Conservation (phyloP, 2,329 filamentous ascomycete genomes). For the Colletotrichum zoysiae region DNA sequence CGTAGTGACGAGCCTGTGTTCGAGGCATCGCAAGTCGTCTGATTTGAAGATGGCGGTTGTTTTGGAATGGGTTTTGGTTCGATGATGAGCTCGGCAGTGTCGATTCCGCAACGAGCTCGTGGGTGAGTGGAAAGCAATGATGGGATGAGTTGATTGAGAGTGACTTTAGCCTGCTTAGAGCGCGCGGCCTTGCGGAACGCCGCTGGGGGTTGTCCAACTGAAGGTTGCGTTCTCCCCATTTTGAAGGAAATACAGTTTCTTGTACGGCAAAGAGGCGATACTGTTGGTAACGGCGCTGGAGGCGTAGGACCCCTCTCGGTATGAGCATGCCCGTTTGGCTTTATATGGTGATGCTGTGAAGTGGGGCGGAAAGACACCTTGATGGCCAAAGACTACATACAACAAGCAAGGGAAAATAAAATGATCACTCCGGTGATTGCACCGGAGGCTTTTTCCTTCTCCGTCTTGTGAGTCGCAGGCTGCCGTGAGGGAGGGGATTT, state of each 20-base stretch:
- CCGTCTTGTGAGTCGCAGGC: background rate
- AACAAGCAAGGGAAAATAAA: background rate
- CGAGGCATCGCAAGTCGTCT: background rate
- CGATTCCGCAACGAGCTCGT: slow-evolving; percentile 66
- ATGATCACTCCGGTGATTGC: background rate
- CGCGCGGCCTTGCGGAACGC: slow-evolving; percentile 49
- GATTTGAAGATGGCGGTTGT: background rate
- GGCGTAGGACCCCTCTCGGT: background rate
- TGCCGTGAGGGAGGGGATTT: background rate
- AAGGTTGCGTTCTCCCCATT: slow-evolving; percentile 40
- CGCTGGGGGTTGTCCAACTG: slow-evolving; percentile 38
- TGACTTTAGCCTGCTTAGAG: slow-evolving; percentile 68
- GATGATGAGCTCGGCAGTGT: slow-evolving; percentile 62
- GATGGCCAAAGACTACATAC: background rate
- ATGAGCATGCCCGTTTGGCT: background rate
- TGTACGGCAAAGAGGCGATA: background rate
- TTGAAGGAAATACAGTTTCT: background rate
- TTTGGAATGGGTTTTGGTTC: slow-evolving; percentile 46
- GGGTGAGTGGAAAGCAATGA: slow-evolving; percentile 65
- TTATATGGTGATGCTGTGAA: background rate
- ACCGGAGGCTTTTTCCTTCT: background rate
- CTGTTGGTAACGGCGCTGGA: background rate
- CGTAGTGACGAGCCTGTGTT: slow-evolving; percentile 43
- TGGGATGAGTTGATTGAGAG: slow-evolving; percentile 71
- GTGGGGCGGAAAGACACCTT: slow-evolving; percentile 11